Evolutionary conservation across 2,329 filamentous ascomycete genomes (phyloP).

Genomic region (Amauroascus niger): DNA sequence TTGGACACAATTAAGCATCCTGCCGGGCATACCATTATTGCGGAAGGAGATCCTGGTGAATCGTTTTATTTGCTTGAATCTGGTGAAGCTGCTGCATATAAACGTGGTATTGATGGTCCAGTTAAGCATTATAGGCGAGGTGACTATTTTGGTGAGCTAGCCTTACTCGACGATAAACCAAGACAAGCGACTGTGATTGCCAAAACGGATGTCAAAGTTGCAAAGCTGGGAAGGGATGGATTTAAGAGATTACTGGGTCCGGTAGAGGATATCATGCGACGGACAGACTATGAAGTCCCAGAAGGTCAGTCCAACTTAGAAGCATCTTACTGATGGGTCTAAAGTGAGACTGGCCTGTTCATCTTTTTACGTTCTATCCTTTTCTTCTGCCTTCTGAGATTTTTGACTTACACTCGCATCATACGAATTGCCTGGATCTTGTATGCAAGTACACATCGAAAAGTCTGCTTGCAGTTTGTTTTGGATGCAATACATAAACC

Average conservation of each 20-base stretch:
- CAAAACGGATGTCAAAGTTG: constrained; percentile 81
- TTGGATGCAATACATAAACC: background rate
- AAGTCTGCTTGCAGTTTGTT: background rate
- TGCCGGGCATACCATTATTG: constrained; percentile 72
- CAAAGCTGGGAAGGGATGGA: constrained; percentile 81
- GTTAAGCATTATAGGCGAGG: constrained; percentile 81
- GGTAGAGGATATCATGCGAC: constrained; percentile 87
- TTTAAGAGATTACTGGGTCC: constrained; percentile 90
- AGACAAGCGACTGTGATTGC: constrained; percentile 82
- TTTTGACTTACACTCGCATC: background rate
- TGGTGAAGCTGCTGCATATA: constrained; percentile 79
- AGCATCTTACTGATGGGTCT: background rate
- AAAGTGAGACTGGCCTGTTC: background rate
- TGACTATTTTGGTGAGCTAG: constrained; percentile 94
- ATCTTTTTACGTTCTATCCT: background rate
- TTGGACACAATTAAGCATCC: constrained; percentile 83
- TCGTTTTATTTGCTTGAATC: constrained; percentile 85
- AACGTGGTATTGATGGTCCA: constrained; percentile 57
- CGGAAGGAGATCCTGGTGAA: constrained; percentile 81
- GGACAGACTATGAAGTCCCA: constrained; percentile 39
- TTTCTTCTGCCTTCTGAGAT: background rate
- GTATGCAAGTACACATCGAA: background rate
- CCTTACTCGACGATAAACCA: constrained; percentile 84
- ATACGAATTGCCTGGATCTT: background rate
- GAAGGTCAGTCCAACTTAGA: background rate